A percentile compares a stretch with the other conserved stretches of the same genome.
phyloP scores from a whole-genome alignment of 352 stramenopile genomes.

The Globisporangium carolinianum region DNA sequence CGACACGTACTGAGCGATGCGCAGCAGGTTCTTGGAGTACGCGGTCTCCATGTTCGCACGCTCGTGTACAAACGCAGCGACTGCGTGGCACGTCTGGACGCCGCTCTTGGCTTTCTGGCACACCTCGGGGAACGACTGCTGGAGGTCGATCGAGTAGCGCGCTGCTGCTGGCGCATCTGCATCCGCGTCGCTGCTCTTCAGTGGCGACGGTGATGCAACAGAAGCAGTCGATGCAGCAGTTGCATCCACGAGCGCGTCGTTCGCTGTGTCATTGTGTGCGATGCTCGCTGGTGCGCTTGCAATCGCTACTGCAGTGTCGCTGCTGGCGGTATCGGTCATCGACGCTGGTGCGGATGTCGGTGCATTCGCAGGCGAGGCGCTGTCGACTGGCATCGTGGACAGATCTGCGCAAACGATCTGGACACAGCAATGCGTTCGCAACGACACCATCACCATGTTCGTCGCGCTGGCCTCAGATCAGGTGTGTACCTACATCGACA shows the following conservation, averaged over 20 bases:
- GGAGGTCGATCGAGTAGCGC: constrained; percentile 66
- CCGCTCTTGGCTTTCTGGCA: constrained; percentile 72
- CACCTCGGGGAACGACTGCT: constrained; percentile 57
- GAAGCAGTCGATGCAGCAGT: background rate
- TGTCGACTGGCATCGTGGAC: background rate
- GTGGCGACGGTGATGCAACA: background rate
- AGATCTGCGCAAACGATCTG: background rate
- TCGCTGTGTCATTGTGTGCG: background rate
- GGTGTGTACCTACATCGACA: background rate
- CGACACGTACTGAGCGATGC: constrained; percentile 45
- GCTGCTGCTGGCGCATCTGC: background rate
- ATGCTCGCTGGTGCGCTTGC: background rate
- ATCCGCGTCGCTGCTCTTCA: background rate
- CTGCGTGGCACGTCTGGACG: constrained; percentile 66
- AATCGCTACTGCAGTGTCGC: background rate
- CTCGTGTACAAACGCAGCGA: constrained; percentile 57
- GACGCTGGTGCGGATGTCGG: background rate
- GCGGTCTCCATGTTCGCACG: constrained; percentile 43
- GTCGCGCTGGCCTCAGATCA: too few species aligned
- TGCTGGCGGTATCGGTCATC: background rate
- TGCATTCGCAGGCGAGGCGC: background rate
- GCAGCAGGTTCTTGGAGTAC: constrained; percentile 56
- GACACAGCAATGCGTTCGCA: background rate
- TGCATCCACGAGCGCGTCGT: background rate
- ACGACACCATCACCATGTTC: too few species aligned